Conservation (phyloP, 352 stramenopile genomes). For the Globisporangium spiculum region DNA sequence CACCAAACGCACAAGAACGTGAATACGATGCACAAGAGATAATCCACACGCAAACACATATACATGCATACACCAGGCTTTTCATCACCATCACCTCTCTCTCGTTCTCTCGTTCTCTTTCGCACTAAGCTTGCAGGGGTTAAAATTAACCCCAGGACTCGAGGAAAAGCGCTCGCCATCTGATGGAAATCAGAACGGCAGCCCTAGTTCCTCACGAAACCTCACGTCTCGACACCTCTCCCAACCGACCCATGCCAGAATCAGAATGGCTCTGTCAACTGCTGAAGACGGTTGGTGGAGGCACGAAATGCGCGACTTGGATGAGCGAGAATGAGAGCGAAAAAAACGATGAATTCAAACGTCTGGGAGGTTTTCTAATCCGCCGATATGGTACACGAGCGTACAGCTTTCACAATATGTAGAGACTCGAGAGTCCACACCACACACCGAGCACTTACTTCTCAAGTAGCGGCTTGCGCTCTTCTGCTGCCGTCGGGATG, state of each 20-base stretch:
- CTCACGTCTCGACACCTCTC: constrained; percentile 1
- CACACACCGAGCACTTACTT: constrained; percentile 29
- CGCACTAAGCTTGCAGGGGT: neutral
- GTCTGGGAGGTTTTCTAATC: neutral
- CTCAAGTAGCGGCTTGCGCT: constrained; percentile 59
- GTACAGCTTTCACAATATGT: neutral
- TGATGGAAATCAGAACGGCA: constrained; percentile 4
- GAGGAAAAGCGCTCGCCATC: constrained; percentile 1
- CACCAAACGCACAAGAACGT: constrained; percentile 11
- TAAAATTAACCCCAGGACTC: constrained; percentile 1
- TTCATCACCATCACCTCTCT: neutral
- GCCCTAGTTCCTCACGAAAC: neutral
- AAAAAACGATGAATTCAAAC: constrained; percentile 11
- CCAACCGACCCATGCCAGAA: neutral
- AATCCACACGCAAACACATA: neutral
- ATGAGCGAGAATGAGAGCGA: neutral
- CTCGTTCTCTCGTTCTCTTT: neutral
- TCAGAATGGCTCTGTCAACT: neutral
- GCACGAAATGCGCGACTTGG: neutral
- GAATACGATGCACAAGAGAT: constrained; percentile 9
- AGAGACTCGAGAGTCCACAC: constrained; percentile 4
- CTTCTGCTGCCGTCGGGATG: constrained; percentile 38
- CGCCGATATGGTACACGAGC: neutral
- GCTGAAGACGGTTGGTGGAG: neutral
- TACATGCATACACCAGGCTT: neutral